Percentiles rank a stretch among this genome's conserved stretches.
These are phyloP conservation scores for Tetrahymena borealis DNA, from an alignment of 73 alveolate genomes.

Conservation along the genomic window DNA sequence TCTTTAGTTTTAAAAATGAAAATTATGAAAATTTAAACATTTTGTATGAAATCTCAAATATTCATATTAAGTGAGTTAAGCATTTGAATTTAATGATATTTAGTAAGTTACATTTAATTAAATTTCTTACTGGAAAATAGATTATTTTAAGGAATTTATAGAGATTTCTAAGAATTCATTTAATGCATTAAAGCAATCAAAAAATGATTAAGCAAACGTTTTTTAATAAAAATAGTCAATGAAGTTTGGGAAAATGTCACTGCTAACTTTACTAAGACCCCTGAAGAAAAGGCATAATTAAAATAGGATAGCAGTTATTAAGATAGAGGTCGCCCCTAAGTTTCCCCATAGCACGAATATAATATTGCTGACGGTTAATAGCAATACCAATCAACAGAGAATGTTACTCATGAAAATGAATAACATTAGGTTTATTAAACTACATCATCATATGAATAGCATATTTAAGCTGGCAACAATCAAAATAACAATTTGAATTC, in stretches of 20 bases:
- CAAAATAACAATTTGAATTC: background rate
- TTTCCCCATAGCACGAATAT: background rate
- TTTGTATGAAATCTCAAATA: no score
- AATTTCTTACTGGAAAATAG: no score
- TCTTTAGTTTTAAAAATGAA: background rate
- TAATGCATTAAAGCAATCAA: no score
- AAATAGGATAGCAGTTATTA: background rate
- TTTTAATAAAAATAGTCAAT: background rate
- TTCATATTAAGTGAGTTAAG: no score
- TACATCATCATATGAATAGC: background rate
- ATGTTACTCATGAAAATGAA: background rate
- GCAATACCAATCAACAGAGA: background rate
- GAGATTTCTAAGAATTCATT: no score
- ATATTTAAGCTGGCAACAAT: background rate
- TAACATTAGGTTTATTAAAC: background rate
- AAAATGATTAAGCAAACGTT: no score
- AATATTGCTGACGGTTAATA: background rate
- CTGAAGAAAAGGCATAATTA: background rate
- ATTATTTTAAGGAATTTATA: no score
- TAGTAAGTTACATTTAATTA: no score
- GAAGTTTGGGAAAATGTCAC: background rate
- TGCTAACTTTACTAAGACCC: background rate
- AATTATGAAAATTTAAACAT: background rate
- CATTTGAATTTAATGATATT: no score
- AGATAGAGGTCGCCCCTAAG: background rate